Base-by-base conservation (phyloP, 2,329 filamentous ascomycete species). In the Aspergillus tamarii region DNA sequence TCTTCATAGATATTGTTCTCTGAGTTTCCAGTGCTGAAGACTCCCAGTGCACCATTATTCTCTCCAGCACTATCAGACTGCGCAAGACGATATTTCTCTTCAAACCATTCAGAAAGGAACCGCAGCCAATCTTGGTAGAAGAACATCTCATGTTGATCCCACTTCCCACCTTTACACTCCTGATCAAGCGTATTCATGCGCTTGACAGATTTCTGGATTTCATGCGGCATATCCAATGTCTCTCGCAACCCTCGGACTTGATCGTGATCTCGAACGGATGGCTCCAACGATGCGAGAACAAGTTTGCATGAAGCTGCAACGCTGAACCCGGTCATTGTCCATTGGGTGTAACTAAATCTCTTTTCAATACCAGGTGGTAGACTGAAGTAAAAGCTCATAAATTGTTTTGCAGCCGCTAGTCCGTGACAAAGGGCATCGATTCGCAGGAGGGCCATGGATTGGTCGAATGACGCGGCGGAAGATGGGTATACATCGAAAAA, bases 181-280 rank as follows among this genome's bases (percentile, higher is more conserved):
- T 45, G 43, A 45, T 36, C 52, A 36, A 54, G 52, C 30, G 52
- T 54, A 54, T 36, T 54, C 52, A 54, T 10, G 52, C 52, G 52
- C 19, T 54, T 23, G 52, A 54, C 26, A n/a, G 30, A 34, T 54
- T 54, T 54, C 52, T 54, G 52, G 52, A 54, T 54, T 54, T 54
- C 30, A 54, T 54, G 52, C 52, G 30, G 52, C 52, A 54, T 54
- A 54, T 54, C 52, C 52, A 54, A 54, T 54, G 52, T 54, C 30
- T 54, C 52, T 54, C 52, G 52, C 52, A 54, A 36, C 16, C 52
- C 19, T 54, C 52, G 52, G 52, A 54, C 52, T 54, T 54, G 30
- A 28, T 54, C 52, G n/a, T 45, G 43, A 45, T 45, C 43, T 45
- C 43, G 43, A 45, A 45, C 43, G 43, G 43, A 45, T 45, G 43